phyloP scores from a whole-genome alignment of 2,329 filamentous ascomycete species.

The Lecanicillium sp. region DNA sequence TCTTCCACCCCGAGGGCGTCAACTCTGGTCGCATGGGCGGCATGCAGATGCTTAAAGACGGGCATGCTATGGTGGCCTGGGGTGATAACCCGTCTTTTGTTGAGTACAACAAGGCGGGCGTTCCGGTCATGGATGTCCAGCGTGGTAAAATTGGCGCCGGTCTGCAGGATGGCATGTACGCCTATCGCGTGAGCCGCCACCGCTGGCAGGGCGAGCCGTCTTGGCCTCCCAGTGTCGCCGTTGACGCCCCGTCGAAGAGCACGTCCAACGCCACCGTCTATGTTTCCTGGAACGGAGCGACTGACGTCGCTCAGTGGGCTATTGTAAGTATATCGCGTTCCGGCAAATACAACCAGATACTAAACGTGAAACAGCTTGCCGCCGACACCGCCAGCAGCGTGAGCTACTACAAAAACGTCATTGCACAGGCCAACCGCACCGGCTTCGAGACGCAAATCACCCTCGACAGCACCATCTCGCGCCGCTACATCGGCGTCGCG shows the following conservation, averaged over 20 bases:
- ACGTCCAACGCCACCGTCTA: slow-evolving; percentile 22
- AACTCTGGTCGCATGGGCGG: slow-evolving; percentile 25
- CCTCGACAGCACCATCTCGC: slow-evolving; percentile 15
- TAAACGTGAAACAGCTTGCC: slow-evolving; percentile 20
- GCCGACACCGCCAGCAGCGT: slow-evolving; percentile 19
- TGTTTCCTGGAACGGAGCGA: slow-evolving; percentile 28
- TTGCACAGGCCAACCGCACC: slow-evolving; percentile 20
- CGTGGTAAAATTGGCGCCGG: slow-evolving; percentile 20
- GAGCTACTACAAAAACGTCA: slow-evolving; percentile 20
- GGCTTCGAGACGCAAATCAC: slow-evolving; percentile 24
- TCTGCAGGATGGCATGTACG: slow-evolving; percentile 22
- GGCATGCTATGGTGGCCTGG: slow-evolving; percentile 24
- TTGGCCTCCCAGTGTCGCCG: slow-evolving; percentile 24
- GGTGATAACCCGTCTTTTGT: slow-evolving; percentile 24
- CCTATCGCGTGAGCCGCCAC: slow-evolving; percentile 24
- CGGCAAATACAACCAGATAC: background rate
- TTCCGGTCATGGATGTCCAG: slow-evolving; percentile 22
- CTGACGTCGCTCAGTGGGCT: slow-evolving; percentile 23
- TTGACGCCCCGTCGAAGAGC: slow-evolving; percentile 21
- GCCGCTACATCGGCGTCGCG: slow-evolving; percentile 23
- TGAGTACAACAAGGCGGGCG: slow-evolving; percentile 23
- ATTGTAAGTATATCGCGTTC: slow-evolving; percentile 21
- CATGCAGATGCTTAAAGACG: slow-evolving; percentile 22
- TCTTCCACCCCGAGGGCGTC: slow-evolving; percentile 23
- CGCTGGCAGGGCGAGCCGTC: slow-evolving; percentile 24